Base-by-base conservation (phyloP, 768 basidiomycete genomes). In the Terana coerulea region DNA sequence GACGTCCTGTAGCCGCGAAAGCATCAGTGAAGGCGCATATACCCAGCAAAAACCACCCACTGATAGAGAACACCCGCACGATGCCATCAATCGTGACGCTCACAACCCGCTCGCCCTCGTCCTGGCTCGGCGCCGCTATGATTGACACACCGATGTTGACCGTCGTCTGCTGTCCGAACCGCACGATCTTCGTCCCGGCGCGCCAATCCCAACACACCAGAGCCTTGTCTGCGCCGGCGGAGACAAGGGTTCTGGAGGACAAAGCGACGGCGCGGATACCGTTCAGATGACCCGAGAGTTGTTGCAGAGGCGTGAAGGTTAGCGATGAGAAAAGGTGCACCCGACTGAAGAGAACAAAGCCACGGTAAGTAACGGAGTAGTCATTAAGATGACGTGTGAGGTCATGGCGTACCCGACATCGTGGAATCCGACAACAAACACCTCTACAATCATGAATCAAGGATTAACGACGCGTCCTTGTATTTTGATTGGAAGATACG, bases 91-190 rank as follows among this genome's bases (percentile, higher is more conserved):
- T 91, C 2, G 92, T 95, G 25, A 94, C 88, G 51, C 91, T 79
- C n/a, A 94, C 86, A 19, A 95, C 84, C 28, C 87, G 75, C 66
- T 95, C 92, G 9, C 88, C 88, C 55, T 88, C 87, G 14, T 65
- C 60, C 7, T 55, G 59, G 10, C 65, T 60, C 10, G 63, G 70
- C 19, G 78, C 76, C 34, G 79, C 77, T 28, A 93, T 79, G 25
- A 95, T 78, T 68, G 93, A 91, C 24, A 95, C 88, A 8, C 92
- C 93, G 45, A 93, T 88, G 61, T 91, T 92, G 58, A 92, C 80
- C 6, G 91, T 95, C 9, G 91, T 95, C 70, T 94, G 91, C 64
- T 95, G 93, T 1, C 92, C 93, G 59, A 94, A 95, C 15, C 91
- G 74, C 31, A 92, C 88, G 42, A 93, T 86, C 73, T 95, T 95